Base-by-base conservation (phyloP, 2,329 filamentous ascomycete species). In the Fusarium denticulatum region DNA sequence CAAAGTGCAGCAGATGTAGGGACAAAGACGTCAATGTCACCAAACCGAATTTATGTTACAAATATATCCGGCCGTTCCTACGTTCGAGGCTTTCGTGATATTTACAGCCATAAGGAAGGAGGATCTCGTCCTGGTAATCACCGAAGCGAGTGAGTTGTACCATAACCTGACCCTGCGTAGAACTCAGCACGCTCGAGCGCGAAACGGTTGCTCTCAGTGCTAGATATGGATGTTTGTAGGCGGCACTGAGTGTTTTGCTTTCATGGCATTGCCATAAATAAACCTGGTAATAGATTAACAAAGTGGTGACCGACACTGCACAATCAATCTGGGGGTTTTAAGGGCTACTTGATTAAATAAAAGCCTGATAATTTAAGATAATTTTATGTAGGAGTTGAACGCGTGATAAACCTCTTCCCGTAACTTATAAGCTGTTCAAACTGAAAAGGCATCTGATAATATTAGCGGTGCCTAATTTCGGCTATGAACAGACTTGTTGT, bases 1-100 rank as follows among this genome's bases (percentile, higher is more conserved):
- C 47, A 71, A 57, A 34, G 30, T 52, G 43, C 63, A 62, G 73
- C 69, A 76, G 60, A 63, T 73, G 74, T 73, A 76, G 76, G 57
- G 47, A 50, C 16, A 59, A 66, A 52, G 57, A 60, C 64, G 30
- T 69, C 47, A 45, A 65, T 55, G 39, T 24, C 34, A 46, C 24
- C n/a, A 42, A 24, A 14, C 30, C 22, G 16, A 57, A 40, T 22
- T 28, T 28, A 7, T 55, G 24, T 55, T 40, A 7, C 14, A 55
- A 28, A 55, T 28, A n/a, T 18, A 28, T 40, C 20, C 24, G 14
- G 34, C 22, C 34, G 39, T 28, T 40, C 20, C 34, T n/a, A 11
- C 10, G 6, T 30, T 55, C 20, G 34, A 28, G 24, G 20, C 34
- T 40, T 30, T n/a, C 34, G 10, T 39, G 34, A 40, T 18, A 12